Conservation (phyloP, 192 early-diverging fungal species). For the Dissophora ornata region DNA sequence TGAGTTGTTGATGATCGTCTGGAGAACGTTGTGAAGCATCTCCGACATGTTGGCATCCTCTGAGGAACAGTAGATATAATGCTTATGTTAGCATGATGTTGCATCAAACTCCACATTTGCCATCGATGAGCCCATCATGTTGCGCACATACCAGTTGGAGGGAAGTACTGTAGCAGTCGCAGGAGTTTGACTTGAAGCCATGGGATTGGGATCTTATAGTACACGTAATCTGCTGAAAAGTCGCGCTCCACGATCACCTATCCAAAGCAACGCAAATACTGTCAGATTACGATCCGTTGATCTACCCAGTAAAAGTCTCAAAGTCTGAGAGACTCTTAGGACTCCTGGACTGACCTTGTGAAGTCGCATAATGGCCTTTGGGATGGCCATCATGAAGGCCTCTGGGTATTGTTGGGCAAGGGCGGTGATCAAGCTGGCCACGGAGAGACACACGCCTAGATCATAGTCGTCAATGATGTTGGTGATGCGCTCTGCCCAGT, state of each 20-base stretch:
- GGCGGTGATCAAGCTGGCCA: slow-evolving; percentile 88
- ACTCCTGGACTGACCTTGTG: slow-evolving; percentile 79
- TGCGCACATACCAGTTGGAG: slow-evolving; percentile 71
- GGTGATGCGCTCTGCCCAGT: slow-evolving; percentile 89
- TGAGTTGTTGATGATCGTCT: slow-evolving; percentile 85
- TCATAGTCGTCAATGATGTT: slow-evolving; percentile 90
- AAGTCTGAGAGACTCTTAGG: too few species aligned
- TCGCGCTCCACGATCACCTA: slow-evolving; percentile 89
- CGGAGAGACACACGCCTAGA: slow-evolving; percentile 86
- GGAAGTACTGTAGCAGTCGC: slow-evolving; percentile 95
- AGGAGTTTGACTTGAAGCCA: slow-evolving; percentile 99
- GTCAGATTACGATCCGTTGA: background rate
- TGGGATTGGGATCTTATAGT: slow-evolving; percentile 98
- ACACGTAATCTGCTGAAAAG: slow-evolving; percentile 87
- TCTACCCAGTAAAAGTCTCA: too few species aligned
- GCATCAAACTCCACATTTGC: too few species aligned
- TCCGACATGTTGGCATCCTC: slow-evolving; percentile 66
- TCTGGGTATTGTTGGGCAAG: slow-evolving; percentile 93
- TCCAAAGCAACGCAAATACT: background rate
- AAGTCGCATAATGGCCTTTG: slow-evolving; percentile 83
- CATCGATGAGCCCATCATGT: background rate
- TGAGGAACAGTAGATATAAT: slow-evolving; percentile 5
- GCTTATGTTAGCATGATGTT: background rate
- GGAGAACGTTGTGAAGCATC: slow-evolving; percentile 78
- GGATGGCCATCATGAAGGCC: slow-evolving; percentile 77